Percentiles rank a stretch among this genome's conserved stretches.
phyloP scores from a whole-genome alignment of 192 early-diverging fungal species.

The Coemansia aciculifera region DNA sequence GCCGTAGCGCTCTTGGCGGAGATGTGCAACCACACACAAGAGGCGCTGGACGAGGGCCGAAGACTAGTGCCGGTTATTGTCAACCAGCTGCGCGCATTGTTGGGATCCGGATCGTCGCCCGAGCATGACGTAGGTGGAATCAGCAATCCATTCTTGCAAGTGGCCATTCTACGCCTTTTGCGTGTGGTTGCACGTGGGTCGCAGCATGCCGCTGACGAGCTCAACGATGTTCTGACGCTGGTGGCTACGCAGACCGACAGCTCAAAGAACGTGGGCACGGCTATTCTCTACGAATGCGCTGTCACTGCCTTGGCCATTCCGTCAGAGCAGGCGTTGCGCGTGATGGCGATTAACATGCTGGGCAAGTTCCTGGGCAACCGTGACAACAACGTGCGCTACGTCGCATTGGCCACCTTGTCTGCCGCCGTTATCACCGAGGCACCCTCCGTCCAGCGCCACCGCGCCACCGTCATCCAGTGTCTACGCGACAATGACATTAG shows the following conservation, averaged over 20 bases:
- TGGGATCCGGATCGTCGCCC: slow-evolving; percentile 81
- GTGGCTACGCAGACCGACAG: slow-evolving; percentile 95
- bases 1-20: slow-evolving; percentile 87
- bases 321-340: slow-evolving; percentile 84
- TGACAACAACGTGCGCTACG: slow-evolving; percentile 98
- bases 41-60: slow-evolving; percentile 70
- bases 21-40: slow-evolving; percentile 75
- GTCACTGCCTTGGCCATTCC: slow-evolving; percentile 95
- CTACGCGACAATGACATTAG: slow-evolving; percentile 93
- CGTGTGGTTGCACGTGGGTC: slow-evolving; percentile 80
- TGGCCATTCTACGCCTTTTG: slow-evolving; percentile 87
- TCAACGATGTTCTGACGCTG: slow-evolving; percentile 97
- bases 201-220: slow-evolving; percentile 81
- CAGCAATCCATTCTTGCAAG: slow-evolving; percentile 97
- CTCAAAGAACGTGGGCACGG: slow-evolving; percentile 94
- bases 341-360: slow-evolving; percentile 96
- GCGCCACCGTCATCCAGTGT: slow-evolving; percentile 94
- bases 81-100: slow-evolving; percentile 84
- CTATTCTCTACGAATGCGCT: slow-evolving; percentile 97
- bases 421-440: slow-evolving; percentile 87
- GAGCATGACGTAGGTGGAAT: slow-evolving; percentile 97
- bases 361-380: slow-evolving; percentile 92
- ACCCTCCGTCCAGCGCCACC: slow-evolving; percentile 94
- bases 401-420: slow-evolving; percentile 96
- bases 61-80: slow-evolving; percentile 83